These are phyloP conservation scores for Microstroma glucosiphilum DNA, from an alignment of 1,284 basidiomycete genomes.

Conservation along the genomic window DNA sequence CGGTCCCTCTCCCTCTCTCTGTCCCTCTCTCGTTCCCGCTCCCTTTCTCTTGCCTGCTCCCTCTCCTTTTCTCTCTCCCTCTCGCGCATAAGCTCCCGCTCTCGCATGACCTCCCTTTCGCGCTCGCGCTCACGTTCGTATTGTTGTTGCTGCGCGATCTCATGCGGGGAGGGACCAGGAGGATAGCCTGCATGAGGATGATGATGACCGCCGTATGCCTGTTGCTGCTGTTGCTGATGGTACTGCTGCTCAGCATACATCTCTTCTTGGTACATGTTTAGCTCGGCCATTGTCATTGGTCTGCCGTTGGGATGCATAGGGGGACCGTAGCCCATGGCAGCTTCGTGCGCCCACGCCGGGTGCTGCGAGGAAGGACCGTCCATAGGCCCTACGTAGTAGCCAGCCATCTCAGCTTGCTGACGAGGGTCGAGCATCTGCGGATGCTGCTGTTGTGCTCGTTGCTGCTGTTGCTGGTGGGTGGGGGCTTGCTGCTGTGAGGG, in stretches of 20 bases:
- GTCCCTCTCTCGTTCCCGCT: no score
- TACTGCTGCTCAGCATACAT: slow-evolving; percentile 5
- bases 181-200: background rate
- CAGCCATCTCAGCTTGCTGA: slow-evolving; percentile 11
- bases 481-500: slow-evolving; percentile 19
- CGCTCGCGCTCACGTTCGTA: no score
- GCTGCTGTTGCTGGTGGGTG: slow-evolving; percentile 23
- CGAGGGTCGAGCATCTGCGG: slow-evolving; percentile 28
- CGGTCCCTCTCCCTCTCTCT: no score
- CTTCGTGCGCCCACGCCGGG: background rate
- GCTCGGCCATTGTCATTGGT: background rate
- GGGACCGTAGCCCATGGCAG: slow-evolving; percentile 3
- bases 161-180: no score
- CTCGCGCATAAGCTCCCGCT: no score
- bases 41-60: no score
- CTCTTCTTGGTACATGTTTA: background rate
- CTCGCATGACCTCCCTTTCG: no score
- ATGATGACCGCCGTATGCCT: background rate
- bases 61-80: no score
- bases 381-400: background rate
- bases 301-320: background rate
- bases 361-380: background rate
- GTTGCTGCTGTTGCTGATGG: background rate
- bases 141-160: no score
- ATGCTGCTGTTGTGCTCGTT: slow-evolving; percentile 19